phyloP scores from a whole-genome alignment of 2,329 filamentous ascomycete species.

The Emmonsiellopsis sp. region DNA sequence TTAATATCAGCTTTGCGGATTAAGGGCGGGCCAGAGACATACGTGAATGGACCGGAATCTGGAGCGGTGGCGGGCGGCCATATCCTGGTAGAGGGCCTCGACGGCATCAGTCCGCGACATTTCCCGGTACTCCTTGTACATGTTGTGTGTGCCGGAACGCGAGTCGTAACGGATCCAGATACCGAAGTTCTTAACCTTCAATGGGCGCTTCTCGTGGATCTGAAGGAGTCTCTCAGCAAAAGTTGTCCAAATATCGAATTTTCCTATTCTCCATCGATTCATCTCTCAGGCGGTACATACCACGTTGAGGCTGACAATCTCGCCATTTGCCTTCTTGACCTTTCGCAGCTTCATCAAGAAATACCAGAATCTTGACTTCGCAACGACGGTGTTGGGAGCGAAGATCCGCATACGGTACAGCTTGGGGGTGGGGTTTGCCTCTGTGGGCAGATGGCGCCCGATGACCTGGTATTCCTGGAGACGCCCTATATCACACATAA shows the following conservation, averaged over 20 bases:
- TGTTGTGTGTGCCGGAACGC: constrained; percentile 99
- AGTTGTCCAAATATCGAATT: neutral
- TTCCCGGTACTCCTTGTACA: constrained; percentile 99
- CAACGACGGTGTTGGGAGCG: constrained; percentile 92
- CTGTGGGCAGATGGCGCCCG: constrained; percentile 95
- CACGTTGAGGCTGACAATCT: constrained; percentile 95
- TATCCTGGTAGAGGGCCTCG: constrained; percentile 97
- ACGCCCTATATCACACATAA: constrained; percentile 60
- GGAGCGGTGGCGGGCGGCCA: constrained; percentile 96
- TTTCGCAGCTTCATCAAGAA: constrained; percentile 98
- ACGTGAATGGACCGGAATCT: constrained; percentile 98
- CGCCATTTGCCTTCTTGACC: constrained; percentile 99
- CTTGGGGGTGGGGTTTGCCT: constrained; percentile 93
- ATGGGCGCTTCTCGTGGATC: constrained; percentile 98
- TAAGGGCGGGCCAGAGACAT: constrained; percentile 35
- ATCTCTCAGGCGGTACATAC: constrained; percentile 46
- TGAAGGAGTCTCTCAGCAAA: constrained; percentile 26
- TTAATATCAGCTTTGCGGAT: constrained; percentile 3
- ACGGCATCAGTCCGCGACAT: constrained; percentile 93
- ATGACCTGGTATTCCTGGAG: constrained; percentile 99
- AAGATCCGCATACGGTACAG: constrained; percentile 99
- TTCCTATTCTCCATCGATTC: neutral
- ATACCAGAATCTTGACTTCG: constrained; percentile 99
- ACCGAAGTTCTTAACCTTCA: constrained; percentile 99
- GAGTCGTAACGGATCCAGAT: constrained; percentile 99